Evolutionary conservation across 2,329 filamentous ascomycete species (phyloP).

Genomic region (Colletotrichum echinochloae): DNA sequence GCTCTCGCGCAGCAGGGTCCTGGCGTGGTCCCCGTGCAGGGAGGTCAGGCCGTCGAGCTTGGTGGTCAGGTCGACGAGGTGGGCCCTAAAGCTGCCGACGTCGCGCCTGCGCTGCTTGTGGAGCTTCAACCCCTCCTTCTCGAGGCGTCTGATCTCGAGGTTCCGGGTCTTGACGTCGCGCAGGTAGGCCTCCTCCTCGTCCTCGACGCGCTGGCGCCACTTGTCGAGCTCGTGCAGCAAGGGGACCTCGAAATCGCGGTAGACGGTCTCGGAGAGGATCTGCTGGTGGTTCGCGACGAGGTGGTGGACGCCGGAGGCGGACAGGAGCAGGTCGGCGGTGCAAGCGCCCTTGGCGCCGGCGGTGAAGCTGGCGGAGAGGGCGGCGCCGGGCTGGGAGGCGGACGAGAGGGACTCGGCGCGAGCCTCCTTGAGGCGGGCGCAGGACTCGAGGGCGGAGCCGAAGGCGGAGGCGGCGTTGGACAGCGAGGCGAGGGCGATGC

Average conservation of each 20-base stretch:
- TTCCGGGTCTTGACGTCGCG: constrained; percentile 65
- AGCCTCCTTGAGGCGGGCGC: constrained; percentile 76
- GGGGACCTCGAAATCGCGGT: constrained; percentile 75
- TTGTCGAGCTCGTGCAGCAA: constrained; percentile 76
- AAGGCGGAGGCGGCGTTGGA: constrained; percentile 73
- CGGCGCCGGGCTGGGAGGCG: constrained; percentile 50
- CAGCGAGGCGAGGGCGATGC: constrained; percentile 69
- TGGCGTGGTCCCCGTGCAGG: constrained; percentile 71
- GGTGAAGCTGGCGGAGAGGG: constrained; percentile 62
- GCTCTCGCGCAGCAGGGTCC: constrained; percentile 69
- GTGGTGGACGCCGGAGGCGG: constrained; percentile 74
- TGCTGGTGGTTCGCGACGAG: constrained; percentile 78
- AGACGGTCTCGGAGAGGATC: constrained; percentile 76
- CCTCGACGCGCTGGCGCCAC: constrained; percentile 72
- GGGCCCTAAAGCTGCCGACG: constrained; percentile 70
- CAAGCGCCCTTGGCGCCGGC: constrained; percentile 58
- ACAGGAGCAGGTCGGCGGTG: constrained; percentile 72
- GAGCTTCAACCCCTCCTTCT: constrained; percentile 73
- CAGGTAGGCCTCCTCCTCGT: constrained; percentile 72
- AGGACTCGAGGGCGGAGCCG: constrained; percentile 73
- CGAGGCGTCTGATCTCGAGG: constrained; percentile 71
- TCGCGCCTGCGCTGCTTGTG: constrained; percentile 71
- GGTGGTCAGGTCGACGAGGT: constrained; percentile 72
- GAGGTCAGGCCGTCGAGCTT: constrained; percentile 72
- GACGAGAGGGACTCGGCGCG: constrained; percentile 65